Evolutionary conservation across 2,329 filamentous ascomycete genomes (phyloP).

Genomic region (Colletotrichum cuscutae): DNA sequence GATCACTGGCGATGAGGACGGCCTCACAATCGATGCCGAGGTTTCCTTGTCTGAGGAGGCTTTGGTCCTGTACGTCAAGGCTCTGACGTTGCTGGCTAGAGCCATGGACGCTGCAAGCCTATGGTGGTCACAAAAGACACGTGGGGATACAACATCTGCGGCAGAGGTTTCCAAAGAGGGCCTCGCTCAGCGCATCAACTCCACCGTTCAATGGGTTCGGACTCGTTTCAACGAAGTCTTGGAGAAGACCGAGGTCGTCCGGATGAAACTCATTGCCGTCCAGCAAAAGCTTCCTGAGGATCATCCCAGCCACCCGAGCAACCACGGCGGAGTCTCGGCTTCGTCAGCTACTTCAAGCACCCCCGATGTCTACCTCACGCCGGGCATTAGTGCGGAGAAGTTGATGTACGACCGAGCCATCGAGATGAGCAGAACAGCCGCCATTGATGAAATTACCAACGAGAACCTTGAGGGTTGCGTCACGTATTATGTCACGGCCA

Average conservation of each 20-base stretch:
- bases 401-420: constrained; percentile 97
- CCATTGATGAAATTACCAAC: constrained; percentile 94
- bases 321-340: constrained; percentile 71
- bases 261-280: constrained; percentile 84
- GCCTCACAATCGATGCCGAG: constrained; percentile 85
- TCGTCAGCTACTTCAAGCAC: constrained; percentile 71
- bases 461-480: constrained; percentile 90
- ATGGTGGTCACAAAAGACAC: constrained; percentile 88
- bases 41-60: constrained; percentile 93
- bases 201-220: constrained; percentile 95
- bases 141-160: constrained; percentile 64
- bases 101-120: constrained; percentile 94
- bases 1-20: constrained; percentile 70
- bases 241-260: constrained; percentile 96
- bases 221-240: constrained; percentile 95
- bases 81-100: constrained; percentile 87
- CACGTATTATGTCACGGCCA: constrained; percentile 91
- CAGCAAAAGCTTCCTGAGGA: constrained; percentile 86
- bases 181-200: constrained; percentile 77
- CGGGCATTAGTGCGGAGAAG: constrained; percentile 93
- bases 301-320: constrained; percentile 87
- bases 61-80: constrained; percentile 95
- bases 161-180: constrained; percentile 58
- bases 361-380: constrained; percentile 85
- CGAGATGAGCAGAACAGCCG: constrained; percentile 95